Conservation (phyloP, 2,329 filamentous ascomycete genomes). For the Graphilbum ipis-grandicollis region DNA sequence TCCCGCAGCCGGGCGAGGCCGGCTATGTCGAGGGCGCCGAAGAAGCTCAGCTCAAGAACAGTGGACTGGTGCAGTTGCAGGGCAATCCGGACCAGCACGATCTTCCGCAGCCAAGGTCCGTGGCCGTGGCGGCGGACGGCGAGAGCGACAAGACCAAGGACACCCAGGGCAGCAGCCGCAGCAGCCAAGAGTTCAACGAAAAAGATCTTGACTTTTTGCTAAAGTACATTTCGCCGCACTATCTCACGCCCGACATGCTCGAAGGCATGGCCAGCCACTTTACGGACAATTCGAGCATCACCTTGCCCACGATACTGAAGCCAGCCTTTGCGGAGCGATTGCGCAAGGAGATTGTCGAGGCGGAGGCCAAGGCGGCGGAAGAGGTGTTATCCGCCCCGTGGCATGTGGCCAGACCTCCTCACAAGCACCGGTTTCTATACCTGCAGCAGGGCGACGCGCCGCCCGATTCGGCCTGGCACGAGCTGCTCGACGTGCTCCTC, state of each 20-base stretch:
- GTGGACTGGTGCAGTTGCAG: slow-evolving; percentile 81
- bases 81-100: slow-evolving; percentile 85
- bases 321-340: slow-evolving; percentile 60
- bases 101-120: slow-evolving; percentile 47
- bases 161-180: slow-evolving; percentile 22
- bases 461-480: slow-evolving; percentile 45
- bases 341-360: slow-evolving; percentile 49
- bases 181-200: slow-evolving; percentile 41
- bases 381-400: too few species aligned
- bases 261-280: slow-evolving; percentile 70
- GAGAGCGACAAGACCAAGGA: not conserved
- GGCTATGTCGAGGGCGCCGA: slow-evolving; percentile 80
- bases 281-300: slow-evolving; percentile 66
- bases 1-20: slow-evolving; percentile 85
- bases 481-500: slow-evolving; percentile 66
- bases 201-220: slow-evolving; percentile 78
- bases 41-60: slow-evolving; percentile 74
- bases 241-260: slow-evolving; percentile 80
- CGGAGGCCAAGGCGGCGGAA: slow-evolving; percentile 38
- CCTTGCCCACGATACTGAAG: slow-evolving; percentile 60
- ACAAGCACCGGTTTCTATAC: slow-evolving; percentile 90
- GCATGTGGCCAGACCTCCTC: slow-evolving; percentile 70
- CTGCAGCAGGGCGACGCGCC: slow-evolving; percentile 34
- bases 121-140: slow-evolving; percentile 13
- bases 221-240: slow-evolving; percentile 76